These are phyloP conservation scores for Silene noctiflora DNA, from an alignment of 179 eudicot genomes.

Conservation along the genomic window DNA sequence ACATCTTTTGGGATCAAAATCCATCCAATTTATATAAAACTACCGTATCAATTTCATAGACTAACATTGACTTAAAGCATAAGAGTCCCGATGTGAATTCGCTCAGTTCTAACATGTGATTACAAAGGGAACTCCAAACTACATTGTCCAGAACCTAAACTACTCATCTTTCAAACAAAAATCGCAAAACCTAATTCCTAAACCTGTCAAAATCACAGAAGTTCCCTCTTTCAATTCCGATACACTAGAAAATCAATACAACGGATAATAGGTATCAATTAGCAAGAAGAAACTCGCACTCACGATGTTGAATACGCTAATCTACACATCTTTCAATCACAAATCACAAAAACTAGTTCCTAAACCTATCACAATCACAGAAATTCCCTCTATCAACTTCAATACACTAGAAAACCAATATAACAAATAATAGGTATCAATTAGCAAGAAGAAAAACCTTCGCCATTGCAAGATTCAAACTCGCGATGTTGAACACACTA, in stretches of 20 bases:
- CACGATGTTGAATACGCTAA: conserved; percentile 73
- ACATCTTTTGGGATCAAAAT: background rate
- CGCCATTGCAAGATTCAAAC: conserved; percentile 70
- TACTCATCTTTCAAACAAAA: conserved; percentile 1
- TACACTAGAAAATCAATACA: background rate
- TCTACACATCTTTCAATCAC: conserved; percentile 6
- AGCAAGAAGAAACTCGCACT: conserved; percentile 42
- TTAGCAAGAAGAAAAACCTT: conserved; percentile 38
- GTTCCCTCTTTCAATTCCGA: background rate
- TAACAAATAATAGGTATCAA: background rate
- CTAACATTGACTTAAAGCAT: background rate
- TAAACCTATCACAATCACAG: background rate
- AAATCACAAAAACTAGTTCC: background rate
- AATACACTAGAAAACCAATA: background rate
- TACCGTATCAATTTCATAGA: background rate
- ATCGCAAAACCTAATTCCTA: background rate
- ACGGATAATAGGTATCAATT: background rate
- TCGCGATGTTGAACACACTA: conserved; percentile 78
- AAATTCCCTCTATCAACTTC: background rate
- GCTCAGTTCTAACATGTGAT: background rate
- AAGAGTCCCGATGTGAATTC: background rate
- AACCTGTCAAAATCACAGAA: background rate
- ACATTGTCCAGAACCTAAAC: background rate
- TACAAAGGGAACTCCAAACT: background rate
- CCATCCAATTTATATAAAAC: background rate